phyloP scores from a whole-genome alignment of 768 basidiomycete species.

The Royoungia palumana region DNA sequence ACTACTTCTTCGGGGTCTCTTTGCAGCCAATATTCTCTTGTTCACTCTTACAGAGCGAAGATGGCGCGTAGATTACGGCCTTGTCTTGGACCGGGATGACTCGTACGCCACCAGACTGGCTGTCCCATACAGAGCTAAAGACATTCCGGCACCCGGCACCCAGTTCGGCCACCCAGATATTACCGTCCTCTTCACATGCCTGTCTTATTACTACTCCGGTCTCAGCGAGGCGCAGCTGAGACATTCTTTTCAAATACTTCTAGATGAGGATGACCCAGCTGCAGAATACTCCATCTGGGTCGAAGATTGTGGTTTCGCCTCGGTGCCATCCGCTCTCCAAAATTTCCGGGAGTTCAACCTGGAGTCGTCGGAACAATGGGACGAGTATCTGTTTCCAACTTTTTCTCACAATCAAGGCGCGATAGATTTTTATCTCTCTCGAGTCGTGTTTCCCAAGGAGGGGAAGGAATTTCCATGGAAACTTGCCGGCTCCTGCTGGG shows the following conservation, averaged over 20 bases:
- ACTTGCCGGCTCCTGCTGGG: constrained; percentile 15
- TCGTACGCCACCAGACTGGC: background rate
- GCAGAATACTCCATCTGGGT: constrained; percentile 21
- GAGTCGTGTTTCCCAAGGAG: constrained; percentile 46
- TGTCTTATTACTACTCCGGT: constrained; percentile 25
- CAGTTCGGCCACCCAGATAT: constrained; percentile 30
- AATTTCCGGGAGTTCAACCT: constrained; percentile 40
- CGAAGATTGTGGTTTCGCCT: constrained; percentile 20
- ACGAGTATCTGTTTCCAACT: constrained; percentile 27
- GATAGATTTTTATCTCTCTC: constrained; percentile 45
- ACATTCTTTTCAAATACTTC: constrained; percentile 12
- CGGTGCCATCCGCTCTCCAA: constrained; percentile 31
- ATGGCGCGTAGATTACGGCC: constrained; percentile 28
- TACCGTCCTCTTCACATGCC: constrained; percentile 9
- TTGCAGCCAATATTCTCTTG: constrained; percentile 21
- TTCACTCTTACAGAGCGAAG: constrained; percentile 21
- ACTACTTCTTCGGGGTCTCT: constrained; percentile 32
- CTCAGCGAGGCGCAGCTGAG: constrained; percentile 16
- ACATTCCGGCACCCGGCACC: constrained; percentile 19
- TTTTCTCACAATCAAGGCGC: constrained; percentile 28
- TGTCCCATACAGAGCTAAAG: constrained; percentile 28
- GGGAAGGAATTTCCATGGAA: constrained; percentile 20
- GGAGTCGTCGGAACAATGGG: constrained; percentile 34
- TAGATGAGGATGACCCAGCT: constrained; percentile 15
- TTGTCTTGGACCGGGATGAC: background rate